These are phyloP conservation scores for Myxozyma udenii DNA, from an alignment of 805 yeast genomes.

Conservation along the genomic window DNA sequence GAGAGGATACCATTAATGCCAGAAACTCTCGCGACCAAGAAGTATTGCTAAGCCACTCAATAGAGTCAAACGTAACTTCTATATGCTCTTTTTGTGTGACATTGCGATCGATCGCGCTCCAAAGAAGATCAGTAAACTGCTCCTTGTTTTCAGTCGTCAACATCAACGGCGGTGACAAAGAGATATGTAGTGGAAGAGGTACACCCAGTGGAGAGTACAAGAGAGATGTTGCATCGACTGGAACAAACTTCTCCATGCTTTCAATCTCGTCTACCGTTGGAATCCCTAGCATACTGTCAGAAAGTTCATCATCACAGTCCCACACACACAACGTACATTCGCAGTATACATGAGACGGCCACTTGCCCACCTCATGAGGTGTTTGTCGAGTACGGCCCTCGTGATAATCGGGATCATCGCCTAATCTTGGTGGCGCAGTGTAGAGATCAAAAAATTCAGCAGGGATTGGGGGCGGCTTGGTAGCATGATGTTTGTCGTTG, in stretches of 20 bases:
- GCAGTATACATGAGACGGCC: slow-evolving; percentile 27
- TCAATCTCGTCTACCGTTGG: slow-evolving; percentile 4
- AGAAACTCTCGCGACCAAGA: slow-evolving; percentile 18
- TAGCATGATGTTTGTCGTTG: not conserved
- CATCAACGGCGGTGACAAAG: slow-evolving; percentile 24
- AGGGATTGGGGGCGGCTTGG: slow-evolving; percentile 24
- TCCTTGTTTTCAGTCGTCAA: slow-evolving; percentile 11
- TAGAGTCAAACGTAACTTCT: slow-evolving; percentile 2
- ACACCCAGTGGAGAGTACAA: slow-evolving; percentile 20
- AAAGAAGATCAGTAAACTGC: slow-evolving; percentile 1
- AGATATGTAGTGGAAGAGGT: slow-evolving; percentile 21
- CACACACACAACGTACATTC: slow-evolving; percentile 9
- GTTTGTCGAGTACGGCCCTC: slow-evolving; percentile 19
- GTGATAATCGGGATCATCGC: slow-evolving; percentile 24
- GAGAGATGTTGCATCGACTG: slow-evolving; percentile 13
- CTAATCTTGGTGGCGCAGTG: slow-evolving; percentile 20
- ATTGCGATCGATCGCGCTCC: slow-evolving; percentile 1
- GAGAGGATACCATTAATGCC: not conserved
- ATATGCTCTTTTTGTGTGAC: not conserved
- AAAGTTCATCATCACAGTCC: not conserved
- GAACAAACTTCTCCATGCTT: slow-evolving; percentile 8
- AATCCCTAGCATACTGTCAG: slow-evolving; percentile 5
- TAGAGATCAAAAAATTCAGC: slow-evolving; percentile 21
- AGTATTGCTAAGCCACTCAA: slow-evolving; percentile 20
- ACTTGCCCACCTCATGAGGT: slow-evolving; percentile 18